Evolutionary conservation across 2,329 filamentous ascomycete genomes (phyloP).

Genomic region (Eutypa lata): DNA sequence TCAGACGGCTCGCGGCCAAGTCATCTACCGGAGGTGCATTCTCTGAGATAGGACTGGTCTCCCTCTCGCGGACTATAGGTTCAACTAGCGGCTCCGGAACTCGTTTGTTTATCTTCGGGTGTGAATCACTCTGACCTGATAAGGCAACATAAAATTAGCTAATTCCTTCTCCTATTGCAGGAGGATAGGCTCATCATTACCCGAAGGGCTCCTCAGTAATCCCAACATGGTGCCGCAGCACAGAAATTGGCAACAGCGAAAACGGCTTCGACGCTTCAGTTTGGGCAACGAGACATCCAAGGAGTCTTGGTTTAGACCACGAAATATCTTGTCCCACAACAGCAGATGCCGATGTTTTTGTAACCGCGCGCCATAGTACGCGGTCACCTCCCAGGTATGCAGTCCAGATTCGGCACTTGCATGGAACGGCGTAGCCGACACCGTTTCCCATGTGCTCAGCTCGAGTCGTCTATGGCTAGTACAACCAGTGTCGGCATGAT

Average conservation of each 20-base stretch:
- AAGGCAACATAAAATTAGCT: background rate
- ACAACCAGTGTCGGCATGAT: background rate
- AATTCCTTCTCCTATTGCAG: background rate
- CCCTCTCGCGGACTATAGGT: background rate
- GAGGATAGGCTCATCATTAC: background rate
- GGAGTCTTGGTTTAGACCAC: background rate
- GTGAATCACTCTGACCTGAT: background rate
- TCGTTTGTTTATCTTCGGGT: background rate
- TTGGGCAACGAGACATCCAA: background rate
- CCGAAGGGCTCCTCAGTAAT: background rate
- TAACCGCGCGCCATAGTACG: background rate
- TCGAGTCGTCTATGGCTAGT: background rate
- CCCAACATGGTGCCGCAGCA: background rate
- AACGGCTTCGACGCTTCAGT: background rate
- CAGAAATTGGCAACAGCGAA: background rate
- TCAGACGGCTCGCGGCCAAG: background rate
- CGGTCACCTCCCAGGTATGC: background rate
- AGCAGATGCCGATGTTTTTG: background rate
- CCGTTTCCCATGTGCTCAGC: background rate
- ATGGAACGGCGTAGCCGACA: background rate
- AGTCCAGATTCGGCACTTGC: background rate
- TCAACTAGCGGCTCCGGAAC: background rate
- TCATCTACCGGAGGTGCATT: background rate
- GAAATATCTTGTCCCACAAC: background rate
- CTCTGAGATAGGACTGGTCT: background rate